phyloP scores from a whole-genome alignment of 148 eudicot species.

The Fallopia convolvulus region DNA sequence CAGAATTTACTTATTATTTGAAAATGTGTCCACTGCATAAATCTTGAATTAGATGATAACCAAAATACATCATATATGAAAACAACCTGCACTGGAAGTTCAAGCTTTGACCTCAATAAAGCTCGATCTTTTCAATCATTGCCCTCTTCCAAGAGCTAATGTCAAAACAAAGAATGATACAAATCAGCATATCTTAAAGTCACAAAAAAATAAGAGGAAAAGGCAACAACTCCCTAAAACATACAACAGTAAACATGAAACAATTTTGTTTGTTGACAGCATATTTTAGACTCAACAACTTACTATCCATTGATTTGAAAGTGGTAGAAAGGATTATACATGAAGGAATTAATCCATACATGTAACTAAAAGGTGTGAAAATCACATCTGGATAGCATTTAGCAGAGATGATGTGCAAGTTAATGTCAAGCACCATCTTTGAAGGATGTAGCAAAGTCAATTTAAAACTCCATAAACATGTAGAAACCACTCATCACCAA shows the following conservation, averaged over 20 bases:
- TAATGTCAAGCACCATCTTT: background rate
- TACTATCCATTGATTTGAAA: background rate
- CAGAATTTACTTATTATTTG: background rate
- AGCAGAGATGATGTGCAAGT: background rate
- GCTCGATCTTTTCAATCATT: slow-evolving; percentile 80
- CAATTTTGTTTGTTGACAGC: slow-evolving; percentile 1
- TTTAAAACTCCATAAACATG: background rate
- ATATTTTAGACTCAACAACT: background rate
- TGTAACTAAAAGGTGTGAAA: background rate
- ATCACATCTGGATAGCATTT: background rate
- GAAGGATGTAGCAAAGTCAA: background rate
- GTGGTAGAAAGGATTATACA: background rate
- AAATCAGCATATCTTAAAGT: slow-evolving; percentile 1
- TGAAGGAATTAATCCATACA: background rate
- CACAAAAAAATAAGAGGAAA: background rate
- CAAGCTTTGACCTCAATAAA: slow-evolving; percentile 81
- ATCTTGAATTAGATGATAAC: background rate
- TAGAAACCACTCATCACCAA: background rate
- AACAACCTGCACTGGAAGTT: slow-evolving; percentile 87
- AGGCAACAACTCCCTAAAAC: background rate
- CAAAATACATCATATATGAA: slow-evolving; percentile 5
- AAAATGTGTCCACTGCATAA: background rate
- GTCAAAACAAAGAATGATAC: slow-evolving; percentile 4
- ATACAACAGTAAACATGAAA: background rate
- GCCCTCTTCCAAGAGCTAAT: slow-evolving; percentile 82